These are phyloP conservation scores for Paxillus involutus DNA, from an alignment of 768 basidiomycete genomes.

Conservation along the genomic window DNA sequence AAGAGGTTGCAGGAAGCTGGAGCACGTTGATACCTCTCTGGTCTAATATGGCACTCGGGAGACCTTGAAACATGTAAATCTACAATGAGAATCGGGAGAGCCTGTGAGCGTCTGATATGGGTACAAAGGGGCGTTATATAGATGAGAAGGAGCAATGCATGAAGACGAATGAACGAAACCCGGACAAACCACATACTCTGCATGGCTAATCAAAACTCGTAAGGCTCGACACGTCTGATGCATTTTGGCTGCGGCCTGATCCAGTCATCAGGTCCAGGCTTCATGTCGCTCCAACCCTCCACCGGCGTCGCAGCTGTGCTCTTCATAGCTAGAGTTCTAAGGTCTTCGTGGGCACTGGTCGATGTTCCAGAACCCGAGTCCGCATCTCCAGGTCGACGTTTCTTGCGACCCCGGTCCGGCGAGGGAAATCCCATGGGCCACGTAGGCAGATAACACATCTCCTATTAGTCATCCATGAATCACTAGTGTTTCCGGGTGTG, in stretches of 20 bases:
- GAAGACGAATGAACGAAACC: too few species aligned
- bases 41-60: too few species aligned
- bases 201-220: too few species aligned
- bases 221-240: conserved; percentile 1
- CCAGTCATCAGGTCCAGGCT: background rate
- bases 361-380: background rate
- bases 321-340: background rate
- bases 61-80: too few species aligned
- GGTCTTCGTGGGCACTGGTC: background rate
- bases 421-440: conserved; percentile 17
- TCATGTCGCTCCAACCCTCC: background rate
- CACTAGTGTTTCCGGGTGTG: background rate
- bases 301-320: background rate
- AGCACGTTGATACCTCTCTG: too few species aligned
- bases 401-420: background rate
- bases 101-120: too few species aligned
- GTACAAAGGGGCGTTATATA: too few species aligned
- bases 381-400: background rate
- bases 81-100: too few species aligned
- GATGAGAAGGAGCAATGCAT: too few species aligned
- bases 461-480: conserved; percentile 4
- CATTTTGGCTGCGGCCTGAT: conserved; percentile 7
- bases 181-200: too few species aligned
- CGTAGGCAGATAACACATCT: conserved; percentile 19
- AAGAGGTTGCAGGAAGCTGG: too few species aligned